phyloP scores from a whole-genome alignment of 192 early-diverging fungal species.

The Podila epicladia region DNA sequence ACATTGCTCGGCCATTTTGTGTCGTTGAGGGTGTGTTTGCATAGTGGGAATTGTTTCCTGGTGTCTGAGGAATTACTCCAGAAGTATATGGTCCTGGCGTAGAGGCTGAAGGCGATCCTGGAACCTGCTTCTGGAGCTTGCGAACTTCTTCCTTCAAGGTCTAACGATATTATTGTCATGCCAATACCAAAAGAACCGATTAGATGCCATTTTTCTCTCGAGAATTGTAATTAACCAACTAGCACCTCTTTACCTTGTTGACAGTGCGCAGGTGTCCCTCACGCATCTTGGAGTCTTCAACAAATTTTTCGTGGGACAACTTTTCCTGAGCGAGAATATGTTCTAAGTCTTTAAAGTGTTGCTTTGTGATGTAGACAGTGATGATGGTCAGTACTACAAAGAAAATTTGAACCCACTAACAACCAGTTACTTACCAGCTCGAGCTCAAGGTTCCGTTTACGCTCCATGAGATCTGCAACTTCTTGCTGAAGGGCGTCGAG shows the following conservation, averaged over 20 bases:
- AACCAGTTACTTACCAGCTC: constrained; percentile 16
- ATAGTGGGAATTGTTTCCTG: constrained; percentile 8
- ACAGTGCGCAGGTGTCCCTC: constrained; percentile 75
- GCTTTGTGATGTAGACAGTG: constrained; percentile 22
- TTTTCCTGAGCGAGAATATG: constrained; percentile 45
- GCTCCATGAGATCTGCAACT: constrained; percentile 23
- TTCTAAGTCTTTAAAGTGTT: constrained; percentile 59
- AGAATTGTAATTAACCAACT: background rate
- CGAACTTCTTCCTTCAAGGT: constrained; percentile 83
- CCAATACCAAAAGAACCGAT: too few relatives aligned
- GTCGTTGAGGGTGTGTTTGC: constrained; percentile 7
- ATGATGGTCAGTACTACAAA: background rate
- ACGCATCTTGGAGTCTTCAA: constrained; percentile 73
- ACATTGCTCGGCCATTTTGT: constrained; percentile 9
- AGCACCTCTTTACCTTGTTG: constrained; percentile 68
- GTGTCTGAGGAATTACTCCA: constrained; percentile 24
- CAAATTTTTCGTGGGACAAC: constrained; percentile 60
- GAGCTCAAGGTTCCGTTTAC: constrained; percentile 31
- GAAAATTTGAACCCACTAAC: background rate
- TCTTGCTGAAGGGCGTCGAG: constrained; percentile 41
- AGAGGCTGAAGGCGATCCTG: constrained; percentile 27
- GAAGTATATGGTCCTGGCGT: constrained; percentile 21
- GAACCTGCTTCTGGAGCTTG: constrained; percentile 59
- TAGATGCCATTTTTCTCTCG: too few relatives aligned
- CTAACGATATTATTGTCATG: constrained; percentile 34